Conservation (phyloP, 192 early-diverging fungal genomes). For the Coemansia sp. region DNA sequence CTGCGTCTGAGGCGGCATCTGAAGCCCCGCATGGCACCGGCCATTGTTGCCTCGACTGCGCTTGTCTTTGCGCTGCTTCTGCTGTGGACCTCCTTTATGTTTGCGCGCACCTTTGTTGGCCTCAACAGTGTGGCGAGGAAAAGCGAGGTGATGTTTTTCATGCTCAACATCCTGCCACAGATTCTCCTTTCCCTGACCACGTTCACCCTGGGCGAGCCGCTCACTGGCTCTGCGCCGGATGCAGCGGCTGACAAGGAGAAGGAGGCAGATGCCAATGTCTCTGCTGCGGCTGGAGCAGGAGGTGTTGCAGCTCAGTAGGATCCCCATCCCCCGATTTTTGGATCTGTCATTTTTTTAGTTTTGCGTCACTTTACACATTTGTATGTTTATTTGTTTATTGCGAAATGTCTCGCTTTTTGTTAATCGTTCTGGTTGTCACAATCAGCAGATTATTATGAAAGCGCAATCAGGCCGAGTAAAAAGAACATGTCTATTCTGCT, state of each 20-base stretch:
- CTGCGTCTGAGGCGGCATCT: background rate
- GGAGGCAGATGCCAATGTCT: background rate
- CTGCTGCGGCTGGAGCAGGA: background rate
- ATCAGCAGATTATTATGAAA: background rate
- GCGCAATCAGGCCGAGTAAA: background rate
- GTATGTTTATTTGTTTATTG: background rate
- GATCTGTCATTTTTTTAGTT: background rate
- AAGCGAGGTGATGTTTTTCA: constrained; percentile 12
- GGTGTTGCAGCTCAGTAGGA: background rate
- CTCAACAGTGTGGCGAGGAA: background rate
- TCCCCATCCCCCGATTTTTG: background rate
- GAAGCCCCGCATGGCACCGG: background rate
- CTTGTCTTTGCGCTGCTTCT: constrained; percentile 3
- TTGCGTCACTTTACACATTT: background rate
- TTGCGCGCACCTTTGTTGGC: constrained; percentile 2
- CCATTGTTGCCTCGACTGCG: background rate
- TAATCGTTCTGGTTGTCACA: background rate
- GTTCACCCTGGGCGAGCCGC: background rate
- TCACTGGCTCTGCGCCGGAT: background rate
- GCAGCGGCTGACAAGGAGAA: background rate
- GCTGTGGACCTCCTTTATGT: constrained; percentile 14
- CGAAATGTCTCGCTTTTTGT: background rate
- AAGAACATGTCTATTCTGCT: background rate
- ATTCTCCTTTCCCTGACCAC: constrained; percentile 3
- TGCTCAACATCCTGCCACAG: constrained; percentile 16